Base-by-base conservation (phyloP, 345 rosid species). In the Triadica sebifera region DNA sequence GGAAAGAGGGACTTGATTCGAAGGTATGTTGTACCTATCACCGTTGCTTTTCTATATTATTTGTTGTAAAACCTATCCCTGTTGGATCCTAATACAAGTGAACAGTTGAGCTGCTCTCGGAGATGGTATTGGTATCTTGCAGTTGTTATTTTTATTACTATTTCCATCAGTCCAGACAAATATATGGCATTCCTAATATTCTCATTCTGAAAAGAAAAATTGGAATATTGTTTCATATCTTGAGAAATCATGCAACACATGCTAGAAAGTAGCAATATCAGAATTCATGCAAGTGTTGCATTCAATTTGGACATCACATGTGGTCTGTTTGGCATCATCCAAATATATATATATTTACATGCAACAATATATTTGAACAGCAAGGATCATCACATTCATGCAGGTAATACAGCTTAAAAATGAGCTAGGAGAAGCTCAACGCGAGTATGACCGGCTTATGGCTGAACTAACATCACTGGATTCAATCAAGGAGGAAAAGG, bases 341-440 rank as follows among this genome's bases (percentile, higher is more conserved):
- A 29, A 29, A 29, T 29, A 29, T n/a, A n/a, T n/a, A n/a, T n/a
- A n/a, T 10, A 12, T 50, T 9, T 50, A 50, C 3, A 12, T 50
- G 53, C 20, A 37, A 47, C n/a, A 25, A 67, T 22, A 12, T 12
- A 25, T 24, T 38, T 67, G n/a, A 47, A 49, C 51, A 47, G 39
- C 8, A n/a, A 37, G 16, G 17, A 17, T 43, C 38, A 8, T 34
- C 56, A 37, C 38, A 43, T 24, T 75, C 7, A 5, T 58, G 81
- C 88, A 93, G 97, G 86, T 83, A 70, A 55, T 79, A 60, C 25
- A 64, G 69, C 91, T 93, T 37, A 78, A 75, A 81, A 83, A 65
- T 51, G 91, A 89, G 82, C 46, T 91, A 11, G 82, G 29, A 75
- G 86, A 62, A 50, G 85, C 72, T 20, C 73, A 86, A 69, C 67